Evolutionary conservation across 805 yeast species (phyloP).

Genomic region (Candida ovalis): DNA sequence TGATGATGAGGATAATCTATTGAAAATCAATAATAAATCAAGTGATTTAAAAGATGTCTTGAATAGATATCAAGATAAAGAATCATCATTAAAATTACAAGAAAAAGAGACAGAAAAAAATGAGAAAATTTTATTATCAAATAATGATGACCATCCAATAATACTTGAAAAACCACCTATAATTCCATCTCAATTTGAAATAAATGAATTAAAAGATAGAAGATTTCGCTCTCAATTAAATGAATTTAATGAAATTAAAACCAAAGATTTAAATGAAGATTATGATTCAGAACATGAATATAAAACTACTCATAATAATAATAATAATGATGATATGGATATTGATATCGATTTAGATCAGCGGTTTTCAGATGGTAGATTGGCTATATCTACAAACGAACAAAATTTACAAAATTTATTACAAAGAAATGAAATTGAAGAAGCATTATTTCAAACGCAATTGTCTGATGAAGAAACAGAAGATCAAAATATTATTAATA

Average conservation of each 20-base stretch:
- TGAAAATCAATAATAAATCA: no score
- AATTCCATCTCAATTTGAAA: slow-evolving; percentile 15
- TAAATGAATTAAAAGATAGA: slow-evolving; percentile 23
- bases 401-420: slow-evolving; percentile 22
- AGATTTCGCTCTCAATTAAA: slow-evolving; percentile 10
- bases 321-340: slow-evolving; percentile 11
- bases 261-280: slow-evolving; percentile 18
- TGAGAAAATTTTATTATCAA: not conserved
- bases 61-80: slow-evolving; percentile 1
- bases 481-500: not conserved
- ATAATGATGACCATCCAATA: not conserved
- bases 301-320: not conserved
- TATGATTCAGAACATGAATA: slow-evolving; percentile 19
- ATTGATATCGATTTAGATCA: slow-evolving; percentile 22
- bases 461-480: slow-evolving; percentile 6
- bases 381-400: slow-evolving; percentile 30
- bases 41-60: not conserved
- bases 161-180: slow-evolving; percentile 5
- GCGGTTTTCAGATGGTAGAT: slow-evolving; percentile 23
- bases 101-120: not conserved
- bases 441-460: slow-evolving; percentile 31
- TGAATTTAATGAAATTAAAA: slow-evolving; percentile 12
- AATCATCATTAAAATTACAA: not conserved
- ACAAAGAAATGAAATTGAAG: slow-evolving; percentile 31
- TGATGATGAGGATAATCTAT: no score